Percentiles rank a stretch among this genome's conserved stretches.
phyloP scores from a whole-genome alignment of 2,329 filamentous ascomycete genomes.

The Achaetomium macrosporum region DNA sequence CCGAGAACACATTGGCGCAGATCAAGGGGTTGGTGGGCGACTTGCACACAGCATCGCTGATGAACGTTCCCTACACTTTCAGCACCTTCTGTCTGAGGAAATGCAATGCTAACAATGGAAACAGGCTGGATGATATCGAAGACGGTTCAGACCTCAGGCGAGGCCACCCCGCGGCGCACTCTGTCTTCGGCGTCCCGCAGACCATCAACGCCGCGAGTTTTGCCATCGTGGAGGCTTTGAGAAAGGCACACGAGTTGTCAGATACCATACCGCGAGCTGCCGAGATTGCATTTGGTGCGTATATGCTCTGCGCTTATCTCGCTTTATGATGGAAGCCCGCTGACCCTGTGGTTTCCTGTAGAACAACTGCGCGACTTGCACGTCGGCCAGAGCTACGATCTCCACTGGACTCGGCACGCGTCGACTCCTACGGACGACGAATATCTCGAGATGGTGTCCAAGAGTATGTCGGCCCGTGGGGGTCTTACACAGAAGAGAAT shows the following conservation, averaged over 20 bases:
- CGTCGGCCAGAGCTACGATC: slow-evolving; percentile 8
- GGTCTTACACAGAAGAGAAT: not conserved
- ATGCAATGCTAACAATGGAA: not conserved
- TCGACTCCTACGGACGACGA: slow-evolving; percentile 3
- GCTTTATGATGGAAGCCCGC: not conserved
- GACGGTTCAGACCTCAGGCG: slow-evolving; percentile 58
- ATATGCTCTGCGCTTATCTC: not conserved
- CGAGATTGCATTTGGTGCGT: not conserved
- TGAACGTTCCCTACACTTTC: not conserved
- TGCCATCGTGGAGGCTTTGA: slow-evolving; percentile 71
- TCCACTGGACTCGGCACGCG: slow-evolving; percentile 5
- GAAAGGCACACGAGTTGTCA: slow-evolving; percentile 61
- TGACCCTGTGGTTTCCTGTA: not conserved
- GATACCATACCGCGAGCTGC: not conserved
- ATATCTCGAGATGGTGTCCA: slow-evolving; percentile 8
- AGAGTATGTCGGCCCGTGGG: not conserved
- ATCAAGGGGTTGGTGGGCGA: slow-evolving; percentile 6
- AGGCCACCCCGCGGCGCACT: slow-evolving; percentile 73
- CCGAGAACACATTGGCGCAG: not conserved
- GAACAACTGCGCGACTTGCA: slow-evolving; percentile 8
- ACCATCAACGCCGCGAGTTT: slow-evolving; percentile 88
- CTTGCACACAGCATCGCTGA: slow-evolving; percentile 5
- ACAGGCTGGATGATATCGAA: slow-evolving; percentile 8
- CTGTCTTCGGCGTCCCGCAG: slow-evolving; percentile 75
- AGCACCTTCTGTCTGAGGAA: not conserved